Conservation (phyloP, 2,329 filamentous ascomycete genomes). For the Stagonosporopsis rhizophila region DNA sequence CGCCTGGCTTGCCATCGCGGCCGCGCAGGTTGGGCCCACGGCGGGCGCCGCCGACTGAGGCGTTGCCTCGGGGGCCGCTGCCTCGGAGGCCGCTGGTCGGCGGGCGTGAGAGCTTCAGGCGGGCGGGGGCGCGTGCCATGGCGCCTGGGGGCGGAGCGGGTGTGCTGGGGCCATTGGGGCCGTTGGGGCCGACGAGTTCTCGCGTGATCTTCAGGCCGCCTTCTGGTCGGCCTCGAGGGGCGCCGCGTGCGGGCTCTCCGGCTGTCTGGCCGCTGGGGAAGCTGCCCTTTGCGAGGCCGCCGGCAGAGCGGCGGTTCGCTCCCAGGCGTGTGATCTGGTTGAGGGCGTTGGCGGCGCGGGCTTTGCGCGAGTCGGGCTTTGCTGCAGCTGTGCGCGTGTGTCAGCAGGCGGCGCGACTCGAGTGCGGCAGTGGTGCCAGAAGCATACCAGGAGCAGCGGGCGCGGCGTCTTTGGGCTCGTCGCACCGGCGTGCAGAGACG, state of each 20-base stretch:
- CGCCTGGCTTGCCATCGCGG: slow-evolving; percentile 23
- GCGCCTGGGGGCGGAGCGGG: slow-evolving; percentile 29
- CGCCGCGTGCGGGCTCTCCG: slow-evolving; percentile 9
- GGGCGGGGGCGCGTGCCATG: slow-evolving; percentile 43
- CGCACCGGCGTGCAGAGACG: slow-evolving; percentile 33
- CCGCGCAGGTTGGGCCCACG: slow-evolving; percentile 39
- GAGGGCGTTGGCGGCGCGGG: slow-evolving; percentile 36
- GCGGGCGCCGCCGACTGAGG: slow-evolving; percentile 11
- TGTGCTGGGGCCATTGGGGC: not conserved
- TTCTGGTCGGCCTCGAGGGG: slow-evolving; percentile 25
- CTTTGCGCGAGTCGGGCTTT: slow-evolving; percentile 31
- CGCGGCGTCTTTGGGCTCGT: slow-evolving; percentile 32
- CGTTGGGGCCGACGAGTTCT: not conserved
- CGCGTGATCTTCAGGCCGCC: slow-evolving; percentile 30
- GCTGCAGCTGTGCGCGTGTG: slow-evolving; percentile 12
- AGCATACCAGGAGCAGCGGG: slow-evolving; percentile 31
- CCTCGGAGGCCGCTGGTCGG: not conserved
- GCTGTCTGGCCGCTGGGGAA: slow-evolving; percentile 30
- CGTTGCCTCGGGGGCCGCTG: slow-evolving; percentile 2
- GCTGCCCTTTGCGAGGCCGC: slow-evolving; percentile 29
- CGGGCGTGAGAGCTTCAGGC: slow-evolving; percentile 28
- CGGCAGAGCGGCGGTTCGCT: slow-evolving; percentile 29
- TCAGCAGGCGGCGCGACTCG: slow-evolving; percentile 14
- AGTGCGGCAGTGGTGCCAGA: not conserved
- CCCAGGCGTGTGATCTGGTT: slow-evolving; percentile 34